Evolutionary conservation across 257 asterid genomes (phyloP), one percentile per base, ranked within the genome.

Genomic region (Solanum bulbocastanum): DNA sequence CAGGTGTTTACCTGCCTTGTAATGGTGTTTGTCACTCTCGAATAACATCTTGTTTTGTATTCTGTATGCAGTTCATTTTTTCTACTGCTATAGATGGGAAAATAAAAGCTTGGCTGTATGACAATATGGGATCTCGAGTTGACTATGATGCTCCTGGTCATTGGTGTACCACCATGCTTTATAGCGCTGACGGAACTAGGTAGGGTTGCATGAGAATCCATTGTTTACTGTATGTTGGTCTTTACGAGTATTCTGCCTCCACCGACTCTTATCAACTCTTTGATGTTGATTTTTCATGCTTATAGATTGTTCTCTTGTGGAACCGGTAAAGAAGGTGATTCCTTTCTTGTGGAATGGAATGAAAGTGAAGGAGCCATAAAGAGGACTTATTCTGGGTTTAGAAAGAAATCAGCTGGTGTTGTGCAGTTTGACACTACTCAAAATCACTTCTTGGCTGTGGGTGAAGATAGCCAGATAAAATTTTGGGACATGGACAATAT

Each of bases 141-240:
- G 99, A 97, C 90, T 97, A 97, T 90, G 98, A 95, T 94, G 99
- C 99, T 89, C 99, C 99, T 73, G 99, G 99, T 79, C 98, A 90
- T 87, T 96, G 98, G 96, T 97, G 99, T 87, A 95, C 99, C 87
- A 93, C 98, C 79, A 95, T 97, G 99, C 95, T 94, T 85, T 97
- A 95, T 87, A 95, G 98, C 91, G 99, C 99, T 84, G 99, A 97
- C 92, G 99, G 99, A 83, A 94, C 98, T 88, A 94, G 99, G 99
- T 95, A 91, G 84, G 92, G 86, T 89, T 33, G 37, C 74, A 33
- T 6, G 58, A 72, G 88, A 49, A 86, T 49, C 69, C 42, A 82
- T 82, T 82, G 49, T 49, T 49, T 82, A 46, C 42, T 82, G 69
- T 49, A 49, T 49, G 30, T 46, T 81, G 68, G 85, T 81, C 68